Evolutionary conservation across 176 grass and related monocot genomes (phyloP).

Genomic region (Carex kokanica): DNA sequence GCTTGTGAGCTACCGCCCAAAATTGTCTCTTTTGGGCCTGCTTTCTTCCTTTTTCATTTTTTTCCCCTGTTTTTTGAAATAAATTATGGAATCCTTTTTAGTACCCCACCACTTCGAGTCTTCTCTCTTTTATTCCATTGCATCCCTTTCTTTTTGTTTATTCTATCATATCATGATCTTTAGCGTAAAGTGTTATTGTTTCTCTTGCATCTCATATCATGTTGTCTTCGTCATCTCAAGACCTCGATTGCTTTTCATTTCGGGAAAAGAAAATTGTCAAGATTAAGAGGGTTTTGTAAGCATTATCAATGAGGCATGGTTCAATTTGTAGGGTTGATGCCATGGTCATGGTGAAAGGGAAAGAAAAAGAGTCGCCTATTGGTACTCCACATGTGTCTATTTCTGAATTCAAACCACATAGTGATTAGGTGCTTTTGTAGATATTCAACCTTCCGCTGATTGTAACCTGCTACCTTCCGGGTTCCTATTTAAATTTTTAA

Average conservation of each 20-base stretch:
- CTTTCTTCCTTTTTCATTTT: background rate
- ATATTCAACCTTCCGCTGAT: conserved; percentile 14
- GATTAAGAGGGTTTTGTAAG: background rate
- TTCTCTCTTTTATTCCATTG: conserved; percentile 37
- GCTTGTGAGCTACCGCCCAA: conserved; percentile 67
- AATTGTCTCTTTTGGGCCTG: conserved; percentile 30
- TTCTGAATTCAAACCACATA: conserved; percentile 25
- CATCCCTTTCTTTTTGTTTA: conserved; percentile 28
- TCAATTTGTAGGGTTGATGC: conserved; percentile 19
- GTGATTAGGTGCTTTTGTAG: conserved; percentile 21
- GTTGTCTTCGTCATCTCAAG: background rate
- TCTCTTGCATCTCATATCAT: background rate
- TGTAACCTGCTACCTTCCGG: conserved; percentile 23
- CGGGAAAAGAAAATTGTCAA: background rate
- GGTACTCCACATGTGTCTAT: conserved; percentile 29
- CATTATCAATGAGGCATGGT: background rate
- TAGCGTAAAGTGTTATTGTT: conserved; percentile 4
- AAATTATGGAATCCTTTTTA: conserved; percentile 8
- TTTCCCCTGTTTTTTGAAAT: conserved; percentile 1
- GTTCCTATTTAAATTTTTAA: background rate
- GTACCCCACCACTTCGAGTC: conserved; percentile 39
- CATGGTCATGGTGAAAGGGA: background rate
- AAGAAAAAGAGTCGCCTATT: background rate
- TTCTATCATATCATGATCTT: conserved; percentile 25
- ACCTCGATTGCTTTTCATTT: background rate